A percentile compares a stretch with the other conserved stretches of the same genome.
phyloP scores from a whole-genome alignment of 2,329 filamentous ascomycete genomes.

The Fusarium buxicola region DNA sequence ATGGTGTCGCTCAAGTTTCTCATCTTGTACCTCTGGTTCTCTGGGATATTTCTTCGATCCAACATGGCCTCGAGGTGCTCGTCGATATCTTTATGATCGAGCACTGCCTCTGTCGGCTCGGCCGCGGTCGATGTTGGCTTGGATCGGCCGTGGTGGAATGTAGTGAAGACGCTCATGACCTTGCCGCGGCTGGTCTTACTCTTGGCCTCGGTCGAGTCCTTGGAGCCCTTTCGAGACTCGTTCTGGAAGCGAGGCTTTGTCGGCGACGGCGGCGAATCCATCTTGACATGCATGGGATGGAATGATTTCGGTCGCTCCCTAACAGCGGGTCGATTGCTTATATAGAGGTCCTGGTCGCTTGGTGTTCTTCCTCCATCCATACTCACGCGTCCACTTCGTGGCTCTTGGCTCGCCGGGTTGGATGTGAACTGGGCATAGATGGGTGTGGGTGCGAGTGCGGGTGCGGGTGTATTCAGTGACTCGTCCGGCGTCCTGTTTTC shows the following conservation, averaged over 20 bases:
- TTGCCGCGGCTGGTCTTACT: constrained; percentile 56
- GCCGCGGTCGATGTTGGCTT: constrained; percentile 49
- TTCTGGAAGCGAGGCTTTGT: constrained; percentile 39
- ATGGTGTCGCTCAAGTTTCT: constrained; percentile 86
- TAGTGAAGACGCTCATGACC: constrained; percentile 54
- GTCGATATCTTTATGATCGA: constrained; percentile 67
- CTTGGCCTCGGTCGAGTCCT: constrained; percentile 45
- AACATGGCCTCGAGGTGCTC: constrained; percentile 72
- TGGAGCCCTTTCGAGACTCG: constrained; percentile 43
- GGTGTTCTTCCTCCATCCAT: constrained; percentile 41
- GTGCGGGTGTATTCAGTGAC: constrained; percentile 38
- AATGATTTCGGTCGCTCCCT: constrained; percentile 65
- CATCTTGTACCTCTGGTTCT: constrained; percentile 96
- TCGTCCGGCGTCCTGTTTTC: constrained; percentile 78
- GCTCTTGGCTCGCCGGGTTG: constrained; percentile 40
- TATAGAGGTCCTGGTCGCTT: constrained; percentile 36
- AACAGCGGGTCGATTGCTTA: constrained; percentile 32
- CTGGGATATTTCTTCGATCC: constrained; percentile 91
- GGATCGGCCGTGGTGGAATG: constrained; percentile 53
- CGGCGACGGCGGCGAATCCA: constrained; percentile 38
- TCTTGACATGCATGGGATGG: constrained; percentile 50
- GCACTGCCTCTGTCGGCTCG: constrained; percentile 60
- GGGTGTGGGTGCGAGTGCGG: constrained; percentile 70
- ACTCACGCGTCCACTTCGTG: constrained; percentile 39
- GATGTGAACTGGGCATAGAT: constrained; percentile 81